Conservation (phyloP, 345 rosid genomes). For the Eucalyptus tenuipes region DNA sequence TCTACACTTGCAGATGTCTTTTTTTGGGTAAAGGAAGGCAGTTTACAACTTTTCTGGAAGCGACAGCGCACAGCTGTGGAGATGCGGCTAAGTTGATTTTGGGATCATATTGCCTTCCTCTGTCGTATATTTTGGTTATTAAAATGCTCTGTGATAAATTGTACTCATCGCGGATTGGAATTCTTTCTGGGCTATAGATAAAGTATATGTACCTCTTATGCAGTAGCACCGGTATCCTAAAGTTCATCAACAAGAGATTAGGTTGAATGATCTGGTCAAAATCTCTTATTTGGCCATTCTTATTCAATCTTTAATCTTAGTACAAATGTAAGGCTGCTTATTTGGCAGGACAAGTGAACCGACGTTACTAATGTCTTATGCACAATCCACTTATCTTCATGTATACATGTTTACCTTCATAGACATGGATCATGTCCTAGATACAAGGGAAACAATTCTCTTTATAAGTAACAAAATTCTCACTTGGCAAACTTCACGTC, state of each 20-base stretch:
- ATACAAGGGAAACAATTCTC: background rate
- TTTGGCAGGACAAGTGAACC: background rate
- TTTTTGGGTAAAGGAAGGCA: background rate
- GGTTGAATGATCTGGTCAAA: background rate
- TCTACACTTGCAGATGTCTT: background rate
- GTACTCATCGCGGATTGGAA: background rate
- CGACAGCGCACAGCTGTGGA: background rate
- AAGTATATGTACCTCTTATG: background rate
- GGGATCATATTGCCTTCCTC: background rate
- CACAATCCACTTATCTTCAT: background rate
- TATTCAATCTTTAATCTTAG: background rate
- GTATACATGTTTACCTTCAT: background rate
- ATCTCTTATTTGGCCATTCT: background rate
- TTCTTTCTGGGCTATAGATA: background rate
- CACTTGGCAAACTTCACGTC: conserved; percentile 47
- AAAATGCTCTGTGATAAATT: background rate
- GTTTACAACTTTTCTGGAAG: background rate
- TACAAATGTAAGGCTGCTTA: background rate
- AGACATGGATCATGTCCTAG: background rate
- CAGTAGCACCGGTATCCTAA: background rate
- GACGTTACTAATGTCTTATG: background rate
- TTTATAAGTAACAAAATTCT: background rate
- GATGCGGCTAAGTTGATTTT: background rate
- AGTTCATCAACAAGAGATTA: background rate
- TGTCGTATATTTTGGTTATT: background rate